phyloP scores from a whole-genome alignment of 2,329 filamentous ascomycete species.

The Emergomyces africanus region DNA sequence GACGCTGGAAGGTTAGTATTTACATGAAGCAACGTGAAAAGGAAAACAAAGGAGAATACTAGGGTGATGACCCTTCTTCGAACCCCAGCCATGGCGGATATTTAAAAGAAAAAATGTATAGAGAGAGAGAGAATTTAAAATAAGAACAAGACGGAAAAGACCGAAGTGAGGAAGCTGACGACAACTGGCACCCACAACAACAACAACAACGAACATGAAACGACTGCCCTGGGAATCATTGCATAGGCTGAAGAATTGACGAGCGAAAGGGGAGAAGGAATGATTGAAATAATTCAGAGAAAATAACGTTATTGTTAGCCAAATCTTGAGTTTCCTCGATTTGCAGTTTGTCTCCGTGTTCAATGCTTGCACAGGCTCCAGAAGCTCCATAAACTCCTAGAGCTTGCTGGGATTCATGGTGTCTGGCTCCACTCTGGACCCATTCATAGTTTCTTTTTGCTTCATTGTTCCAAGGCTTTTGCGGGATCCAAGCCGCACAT shows the following conservation, averaged over 20 bases:
- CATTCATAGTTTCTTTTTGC: too few species aligned
- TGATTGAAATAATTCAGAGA: background rate
- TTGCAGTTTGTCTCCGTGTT: background rate
- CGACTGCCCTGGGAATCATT: background rate
- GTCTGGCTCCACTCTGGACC: too few species aligned
- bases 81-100: slow-evolving; percentile 2
- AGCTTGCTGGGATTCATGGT: background rate
- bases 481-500: too few species aligned
- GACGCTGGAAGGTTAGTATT: background rate
- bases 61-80: slow-evolving; percentile 8
- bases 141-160: background rate
- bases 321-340: background rate
- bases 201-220: background rate
- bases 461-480: too few species aligned
- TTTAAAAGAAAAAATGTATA: background rate
- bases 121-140: background rate
- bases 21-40: slow-evolving; percentile 4
- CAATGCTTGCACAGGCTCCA: background rate
- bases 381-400: background rate
- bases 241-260: background rate
- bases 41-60: slow-evolving; percentile 6
- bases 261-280: background rate
- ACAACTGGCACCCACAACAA: background rate
- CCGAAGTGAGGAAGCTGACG: background rate
- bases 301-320: background rate